Evolutionary conservation across 352 stramenopile species (phyloP), one percentile per base, ranked within the genome.

Genomic region (Blastocystis sp.): DNA sequence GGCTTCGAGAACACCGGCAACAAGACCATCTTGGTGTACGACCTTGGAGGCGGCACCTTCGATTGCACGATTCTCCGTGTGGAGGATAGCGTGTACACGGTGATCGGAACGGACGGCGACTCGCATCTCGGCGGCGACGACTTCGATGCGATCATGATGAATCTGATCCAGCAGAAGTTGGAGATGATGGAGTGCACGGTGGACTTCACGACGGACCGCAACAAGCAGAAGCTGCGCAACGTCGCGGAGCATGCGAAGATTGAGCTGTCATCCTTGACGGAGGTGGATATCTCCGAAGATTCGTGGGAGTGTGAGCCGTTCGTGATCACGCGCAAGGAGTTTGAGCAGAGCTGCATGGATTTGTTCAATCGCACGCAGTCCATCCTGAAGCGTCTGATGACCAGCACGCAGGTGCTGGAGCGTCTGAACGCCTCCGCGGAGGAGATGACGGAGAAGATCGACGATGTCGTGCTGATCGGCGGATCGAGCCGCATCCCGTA

Each of bases 341-440:
- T 98, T 89, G 96, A 98, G 90, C 95, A 98, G 89, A 91, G 98
- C 45, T 96, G 95, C 89, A 92, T 90, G 89, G 93, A 97, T 90
- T 89, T 91, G 71, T 96, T 99, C 90, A 54, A 77, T 0, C 89
- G 63, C 34, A 87, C 68, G 43, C 68, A 90, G 34, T 24, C n/a
- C 34, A 80, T 90, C n/a, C 61, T 91, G n/a, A 63, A 89, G 21
- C 64, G 59, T 10, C 81, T 90, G 40, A 52, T 91, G 24, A 38
- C 28, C 10, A 88, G 91, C 60, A 57, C 70, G 24, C 87, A 91
- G 42, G 69, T 91, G 48, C 65, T 91, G 21, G 74, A 89, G 38
- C 64, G 63, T 9, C 88, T 90, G 40, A 52, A 91, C 19, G 17
- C 14, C 10, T 77, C 91, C 57, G 45, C 71, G 28, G 87, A 90